Base-by-base conservation (phyloP, 768 basidiomycete genomes). In the Mycena crocata region DNA sequence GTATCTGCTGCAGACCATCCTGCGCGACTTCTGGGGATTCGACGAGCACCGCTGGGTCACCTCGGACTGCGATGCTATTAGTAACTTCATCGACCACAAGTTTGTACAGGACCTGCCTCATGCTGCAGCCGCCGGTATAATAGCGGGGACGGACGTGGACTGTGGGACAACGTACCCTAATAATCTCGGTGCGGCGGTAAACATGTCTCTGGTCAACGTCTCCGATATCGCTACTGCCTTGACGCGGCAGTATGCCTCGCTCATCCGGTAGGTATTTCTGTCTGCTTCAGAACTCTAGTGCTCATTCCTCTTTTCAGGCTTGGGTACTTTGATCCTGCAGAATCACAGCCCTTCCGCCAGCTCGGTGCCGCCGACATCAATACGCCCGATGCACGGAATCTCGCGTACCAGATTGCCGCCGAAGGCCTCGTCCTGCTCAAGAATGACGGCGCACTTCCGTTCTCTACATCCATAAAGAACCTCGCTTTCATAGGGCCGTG, bases 401-500 rank as follows among this genome's bases (percentile, higher is more conserved):
- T 89, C 17, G 87, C 87, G 3, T 77, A 85, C 70, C 78, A 79
- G 56, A 86, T 84, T 30, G 87, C 87, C 5, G 75, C 83, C 6
- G 85, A 87, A 71, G 86, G 87, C 24, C 81, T 88, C 4, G 87
- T 87, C 21, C 79, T 91, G 8, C 78, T 91, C 19, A 90, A 91
- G 79, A 92, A 90, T 70, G 87, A 89, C 62, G 85, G 84, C 17
- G 83, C 82, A 8, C 78, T 92, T 3, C 90, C 90, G 3, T 78
- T 91, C 45, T 77, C 80, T 24, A 71, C 72, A 0, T 78, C 78
- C 2, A 74, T 83, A 61, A 85, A 83, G 60, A 85, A 79, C 10
- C 73, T 92, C 21, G 89, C 87, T 10, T 72, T 91, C 44, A 81
- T 90, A 56, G 90, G 90, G 0, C 88, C 87, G 4, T 87, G 82